Base-by-base conservation (phyloP, 2,329 filamentous ascomycete species). In the Diaporthe citriasiana region DNA sequence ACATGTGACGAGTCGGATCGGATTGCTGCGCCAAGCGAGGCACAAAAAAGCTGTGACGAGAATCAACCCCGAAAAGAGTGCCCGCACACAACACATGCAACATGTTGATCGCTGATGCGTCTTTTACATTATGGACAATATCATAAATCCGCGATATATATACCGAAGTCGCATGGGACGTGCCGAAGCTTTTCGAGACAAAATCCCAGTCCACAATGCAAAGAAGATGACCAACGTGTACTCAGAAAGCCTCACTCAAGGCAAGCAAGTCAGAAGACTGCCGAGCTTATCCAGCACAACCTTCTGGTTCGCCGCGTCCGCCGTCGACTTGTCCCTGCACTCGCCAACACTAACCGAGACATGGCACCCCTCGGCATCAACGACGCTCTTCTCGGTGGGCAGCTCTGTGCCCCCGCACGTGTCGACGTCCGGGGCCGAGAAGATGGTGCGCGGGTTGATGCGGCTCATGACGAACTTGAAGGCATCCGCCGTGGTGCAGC, bases 401-500 rank as follows among this genome's bases (percentile, higher is more conserved):
- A 94, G 82, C 15, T 89, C 83, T 0, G 81, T 83, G 45, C 78
- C 82, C 0, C 88, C 89, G 78, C 92, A 94, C 63, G 86, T 89
- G 17, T 86, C 79, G 0, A 91, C 87, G 78, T 94, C 92, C 1
- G 82, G 83, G 0, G 83, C 80, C 38, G 87, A 86, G 73, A 91
- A 82, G 70, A 90, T 81, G 3, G 90, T 84, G 12, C 71, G 71
- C 45, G 85, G 82, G 79, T 91, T 88, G 79, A 94, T 90, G 25
- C 92, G 86, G 60, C 85, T 91, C 42, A 94, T 82, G 6, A 94
- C 88, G 81, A 89, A 94, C 77, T 87, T 86, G 85, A 93, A 93
- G 71, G 91, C 83, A 40, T 83, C 82, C 0, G 87, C 80, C 30
- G 84, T 82, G 17, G 83, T 85, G 82, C 92, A 94, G 69, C 81